Conservation (phyloP, 371 early-diverging fungal genomes). For the Mucor indicus region DNA sequence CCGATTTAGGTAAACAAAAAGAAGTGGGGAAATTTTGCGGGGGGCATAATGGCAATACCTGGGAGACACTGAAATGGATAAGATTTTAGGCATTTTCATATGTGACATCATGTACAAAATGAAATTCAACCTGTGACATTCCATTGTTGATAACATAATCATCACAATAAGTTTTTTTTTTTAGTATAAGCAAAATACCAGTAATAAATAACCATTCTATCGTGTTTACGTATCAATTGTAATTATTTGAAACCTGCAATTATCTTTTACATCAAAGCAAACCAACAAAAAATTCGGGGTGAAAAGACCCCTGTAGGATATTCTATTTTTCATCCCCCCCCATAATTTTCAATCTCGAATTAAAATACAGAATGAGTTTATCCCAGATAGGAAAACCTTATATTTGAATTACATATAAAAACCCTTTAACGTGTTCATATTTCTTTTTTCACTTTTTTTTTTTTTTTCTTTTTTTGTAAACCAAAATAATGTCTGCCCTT, state of each 20-base stretch:
- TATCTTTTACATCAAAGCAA: too few species aligned
- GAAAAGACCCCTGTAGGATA: constrained; percentile 17
- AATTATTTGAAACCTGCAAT: too few species aligned
- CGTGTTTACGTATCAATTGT: too few species aligned
- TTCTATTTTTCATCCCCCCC: constrained; percentile 16
- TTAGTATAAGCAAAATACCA: neutral
- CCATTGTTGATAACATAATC: neutral
- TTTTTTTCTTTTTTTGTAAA: constrained; percentile 17
- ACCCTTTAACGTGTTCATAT: constrained; percentile 9
- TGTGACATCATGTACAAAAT: constrained; percentile 13
- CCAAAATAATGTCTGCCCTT: constrained; percentile 41
- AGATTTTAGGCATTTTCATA: constrained; percentile 7
- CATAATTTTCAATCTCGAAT: constrained; percentile 12
- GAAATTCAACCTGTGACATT: constrained; percentile 1
- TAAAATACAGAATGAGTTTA: neutral
- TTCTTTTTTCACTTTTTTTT: constrained; percentile 16
- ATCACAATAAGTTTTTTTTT: constrained; percentile 1
- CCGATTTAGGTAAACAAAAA: too few species aligned
- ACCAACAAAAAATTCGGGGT: neutral
- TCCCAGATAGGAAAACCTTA: constrained; percentile 3
- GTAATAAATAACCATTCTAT: neutral
- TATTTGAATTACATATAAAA: constrained; percentile 18
- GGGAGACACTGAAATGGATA: too few species aligned
- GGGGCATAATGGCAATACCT: neutral
- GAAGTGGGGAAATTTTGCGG: neutral